These are phyloP conservation scores for Naganishia kalamii DNA, from an alignment of 768 basidiomycete species.

Conservation along the genomic window DNA sequence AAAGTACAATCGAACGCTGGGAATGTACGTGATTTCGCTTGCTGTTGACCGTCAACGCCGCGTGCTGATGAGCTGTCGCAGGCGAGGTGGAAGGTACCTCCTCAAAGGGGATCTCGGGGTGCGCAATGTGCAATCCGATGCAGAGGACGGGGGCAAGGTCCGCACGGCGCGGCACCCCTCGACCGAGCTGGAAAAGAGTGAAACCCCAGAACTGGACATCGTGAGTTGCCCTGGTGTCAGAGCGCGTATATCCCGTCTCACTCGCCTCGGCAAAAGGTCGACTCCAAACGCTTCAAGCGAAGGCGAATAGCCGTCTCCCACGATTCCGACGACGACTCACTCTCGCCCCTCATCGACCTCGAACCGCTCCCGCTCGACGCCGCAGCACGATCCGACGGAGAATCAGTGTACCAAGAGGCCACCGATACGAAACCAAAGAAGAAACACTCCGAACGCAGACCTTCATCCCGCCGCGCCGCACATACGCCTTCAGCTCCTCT, in stretches of 20 bases:
- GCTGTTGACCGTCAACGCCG: background rate
- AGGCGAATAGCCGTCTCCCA: background rate
- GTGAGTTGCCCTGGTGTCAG: background rate
- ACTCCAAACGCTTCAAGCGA: background rate
- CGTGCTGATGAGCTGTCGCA: background rate
- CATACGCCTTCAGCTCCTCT: background rate
- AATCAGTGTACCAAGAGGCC: slow-evolving; percentile 1
- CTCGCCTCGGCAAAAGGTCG: background rate
- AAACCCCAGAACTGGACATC: background rate
- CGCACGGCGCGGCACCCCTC: background rate
- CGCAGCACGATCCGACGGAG: slow-evolving; percentile 11
- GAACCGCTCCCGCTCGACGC: slow-evolving; percentile 9
- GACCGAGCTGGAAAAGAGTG: background rate
- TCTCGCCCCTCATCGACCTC: background rate
- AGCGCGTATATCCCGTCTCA: no score
- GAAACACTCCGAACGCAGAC: background rate
- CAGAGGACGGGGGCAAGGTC: background rate
- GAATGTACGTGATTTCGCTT: slow-evolving; percentile 1
- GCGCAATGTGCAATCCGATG: background rate
- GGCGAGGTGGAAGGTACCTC: background rate
- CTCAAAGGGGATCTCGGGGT: background rate
- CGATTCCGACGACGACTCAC: background rate
- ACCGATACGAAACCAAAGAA: background rate
- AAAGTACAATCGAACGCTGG: slow-evolving; percentile 12
- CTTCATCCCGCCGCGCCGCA: background rate